These are phyloP conservation scores for Papilionanthe hybrid DNA, from an alignment of 116 monocot genomes.

Conservation along the genomic window DNA sequence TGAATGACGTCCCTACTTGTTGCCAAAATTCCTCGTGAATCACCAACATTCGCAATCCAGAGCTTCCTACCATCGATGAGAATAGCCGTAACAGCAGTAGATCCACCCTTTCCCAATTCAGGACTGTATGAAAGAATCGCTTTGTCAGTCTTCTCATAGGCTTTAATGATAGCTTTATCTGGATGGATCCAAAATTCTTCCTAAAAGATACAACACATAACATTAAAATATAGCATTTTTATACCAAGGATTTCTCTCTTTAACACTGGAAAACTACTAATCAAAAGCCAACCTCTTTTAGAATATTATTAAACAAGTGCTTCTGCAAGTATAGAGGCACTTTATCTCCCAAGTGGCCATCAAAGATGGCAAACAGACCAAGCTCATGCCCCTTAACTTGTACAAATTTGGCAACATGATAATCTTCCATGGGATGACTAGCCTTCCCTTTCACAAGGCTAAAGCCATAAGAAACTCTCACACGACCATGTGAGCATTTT, in stretches of 20 bases:
- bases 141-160: conserved; percentile 84
- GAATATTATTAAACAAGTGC: conserved; percentile 75
- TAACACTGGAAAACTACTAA: not conserved
- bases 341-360: conserved; percentile 84
- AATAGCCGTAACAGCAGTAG: conserved; percentile 93
- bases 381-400: conserved; percentile 56
- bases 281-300: conserved; percentile 56
- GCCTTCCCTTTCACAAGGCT: conserved; percentile 78
- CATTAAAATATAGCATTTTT: not conserved
- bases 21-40: conserved; percentile 78
- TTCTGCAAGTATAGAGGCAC: conserved; percentile 83
- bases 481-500: conserved; percentile 4
- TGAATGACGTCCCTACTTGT: conserved; percentile 48
- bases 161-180: conserved; percentile 61
- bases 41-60: conserved; percentile 86
- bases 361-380: conserved; percentile 88
- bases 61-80: conserved; percentile 52
- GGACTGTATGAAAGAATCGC: conserved; percentile 69
- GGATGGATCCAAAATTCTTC: conserved; percentile 80
- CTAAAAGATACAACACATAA: conserved; percentile 23
- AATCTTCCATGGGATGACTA: conserved; percentile 94
- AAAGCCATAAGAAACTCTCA: conserved; percentile 35
- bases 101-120: conserved; percentile 81
- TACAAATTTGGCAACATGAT: conserved; percentile 72
- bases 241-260: not conserved